Evolutionary conservation across 805 yeast species (phyloP).

Genomic region (Yarrowia sp.): DNA sequence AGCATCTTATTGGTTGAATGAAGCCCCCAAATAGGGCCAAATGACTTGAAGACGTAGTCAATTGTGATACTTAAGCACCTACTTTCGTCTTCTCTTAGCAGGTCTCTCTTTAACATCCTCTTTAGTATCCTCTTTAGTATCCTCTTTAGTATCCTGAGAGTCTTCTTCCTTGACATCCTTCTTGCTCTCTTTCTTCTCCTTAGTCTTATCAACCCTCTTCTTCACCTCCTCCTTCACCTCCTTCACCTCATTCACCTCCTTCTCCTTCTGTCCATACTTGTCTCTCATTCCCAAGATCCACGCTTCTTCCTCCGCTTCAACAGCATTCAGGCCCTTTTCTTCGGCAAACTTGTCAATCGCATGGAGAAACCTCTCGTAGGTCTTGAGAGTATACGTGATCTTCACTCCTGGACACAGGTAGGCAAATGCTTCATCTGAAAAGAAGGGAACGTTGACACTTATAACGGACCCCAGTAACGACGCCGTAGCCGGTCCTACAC

Average conservation of each 20-base stretch:
- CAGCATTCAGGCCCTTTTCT: background rate
- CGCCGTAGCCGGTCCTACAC: constrained; percentile 34
- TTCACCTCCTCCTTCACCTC: background rate
- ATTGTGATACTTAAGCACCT: too few relatives aligned
- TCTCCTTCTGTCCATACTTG: constrained; percentile 19
- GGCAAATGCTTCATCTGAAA: constrained; percentile 28
- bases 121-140: background rate
- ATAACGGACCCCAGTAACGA: constrained; percentile 19
- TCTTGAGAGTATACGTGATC: constrained; percentile 12
- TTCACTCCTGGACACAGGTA: constrained; percentile 10
- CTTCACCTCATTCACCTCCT: constrained; percentile 27
- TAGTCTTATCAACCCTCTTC: background rate
- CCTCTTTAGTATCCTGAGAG: background rate
- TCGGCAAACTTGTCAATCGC: background rate
- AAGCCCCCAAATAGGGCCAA: too few relatives aligned
- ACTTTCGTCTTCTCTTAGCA: constrained; percentile 6
- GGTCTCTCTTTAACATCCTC: background rate
- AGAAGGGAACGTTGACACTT: constrained; percentile 12
- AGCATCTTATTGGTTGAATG: too few relatives aligned
- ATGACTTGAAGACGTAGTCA: too few relatives aligned
- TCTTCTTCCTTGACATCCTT: background rate
- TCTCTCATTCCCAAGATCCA: constrained; percentile 39
- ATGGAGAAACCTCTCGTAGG: background rate
- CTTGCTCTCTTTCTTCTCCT: background rate
- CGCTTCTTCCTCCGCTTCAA: constrained; percentile 24